These are phyloP conservation scores for Magnaporthiopsis incrustans DNA, from an alignment of 2,329 filamentous ascomycete genomes.

Conservation along the genomic window DNA sequence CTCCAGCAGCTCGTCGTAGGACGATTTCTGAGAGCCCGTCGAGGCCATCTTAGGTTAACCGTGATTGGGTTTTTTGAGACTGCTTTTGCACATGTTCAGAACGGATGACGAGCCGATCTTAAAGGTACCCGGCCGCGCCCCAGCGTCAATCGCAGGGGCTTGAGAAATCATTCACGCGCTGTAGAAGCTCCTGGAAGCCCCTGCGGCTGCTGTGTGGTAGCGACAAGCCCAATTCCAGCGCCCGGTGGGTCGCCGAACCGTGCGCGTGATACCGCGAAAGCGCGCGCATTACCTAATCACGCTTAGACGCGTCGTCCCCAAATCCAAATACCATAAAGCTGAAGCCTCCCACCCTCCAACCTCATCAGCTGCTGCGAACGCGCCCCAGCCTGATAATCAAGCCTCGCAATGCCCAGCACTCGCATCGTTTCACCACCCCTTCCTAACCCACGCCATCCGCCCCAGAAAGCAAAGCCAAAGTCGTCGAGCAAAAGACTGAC, in stretches of 20 bases:
- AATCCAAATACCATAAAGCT: not conserved
- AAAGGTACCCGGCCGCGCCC: not conserved
- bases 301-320: not conserved
- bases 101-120: not conserved
- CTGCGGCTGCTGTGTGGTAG: no score
- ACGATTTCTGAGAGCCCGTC: constrained; percentile 1
- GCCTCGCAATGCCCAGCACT: constrained; percentile 18
- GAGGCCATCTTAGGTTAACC: not conserved
- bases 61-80: no score
- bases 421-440: constrained; percentile 7
- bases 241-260: no score
- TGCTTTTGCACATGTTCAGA: not conserved
- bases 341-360: constrained; percentile 2
- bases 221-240: not conserved
- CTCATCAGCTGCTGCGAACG: constrained; percentile 8
- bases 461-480: constrained; percentile 1
- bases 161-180: not conserved
- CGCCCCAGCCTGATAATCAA: constrained; percentile 6
- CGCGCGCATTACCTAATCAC: not conserved
- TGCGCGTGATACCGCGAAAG: not conserved
- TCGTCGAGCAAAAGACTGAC: not conserved
- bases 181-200: not conserved
- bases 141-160: not conserved
- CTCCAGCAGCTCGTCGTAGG: constrained; percentile 19
- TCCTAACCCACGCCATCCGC: not conserved